phyloP scores from a whole-genome alignment of 352 stramenopile genomes.

The Phytopythium ostracodes region DNA sequence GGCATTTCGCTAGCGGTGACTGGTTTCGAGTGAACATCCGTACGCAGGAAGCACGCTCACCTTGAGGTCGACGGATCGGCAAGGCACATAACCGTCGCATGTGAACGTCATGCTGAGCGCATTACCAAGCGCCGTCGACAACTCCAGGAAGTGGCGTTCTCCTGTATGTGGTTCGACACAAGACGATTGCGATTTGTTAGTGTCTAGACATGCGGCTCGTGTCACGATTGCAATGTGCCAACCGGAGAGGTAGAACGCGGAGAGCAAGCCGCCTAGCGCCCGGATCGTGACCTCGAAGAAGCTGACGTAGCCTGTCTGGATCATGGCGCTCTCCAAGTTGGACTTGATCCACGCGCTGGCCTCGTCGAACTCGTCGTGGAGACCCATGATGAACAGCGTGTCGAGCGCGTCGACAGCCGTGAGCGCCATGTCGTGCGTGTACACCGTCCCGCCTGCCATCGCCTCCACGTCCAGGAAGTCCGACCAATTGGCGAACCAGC shows the following conservation, averaged over 20 bases:
- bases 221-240: background rate
- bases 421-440: slow-evolving; percentile 59
- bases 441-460: slow-evolving; percentile 19
- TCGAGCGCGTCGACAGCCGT: slow-evolving; percentile 64
- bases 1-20: too few species aligned
- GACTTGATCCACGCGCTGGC: slow-evolving; percentile 49
- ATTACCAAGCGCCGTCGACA: slow-evolving; percentile 33
- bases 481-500: slow-evolving; percentile 26
- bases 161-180: too few species aligned
- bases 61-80: slow-evolving; percentile 30
- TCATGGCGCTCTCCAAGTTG: slow-evolving; percentile 33
- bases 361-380: slow-evolving; percentile 61
- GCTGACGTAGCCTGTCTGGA: slow-evolving; percentile 33
- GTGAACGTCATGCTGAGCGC: slow-evolving; percentile 29
- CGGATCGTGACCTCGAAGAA: slow-evolving; percentile 66
- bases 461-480: slow-evolving; percentile 34
- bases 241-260: slow-evolving; percentile 51
- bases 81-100: slow-evolving; percentile 31
- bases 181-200: too few species aligned
- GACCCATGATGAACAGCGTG: slow-evolving; percentile 58
- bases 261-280: slow-evolving; percentile 49
- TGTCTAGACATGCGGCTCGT: too few species aligned
- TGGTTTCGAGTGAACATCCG: too few species aligned
- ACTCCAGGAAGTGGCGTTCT: slow-evolving; percentile 37
- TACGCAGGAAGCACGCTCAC: slow-evolving; percentile 19